Evolutionary conservation across 768 basidiomycete species (phyloP), one percentile per base, ranked within the genome.

Genomic region (Leccinum rimulosum): DNA sequence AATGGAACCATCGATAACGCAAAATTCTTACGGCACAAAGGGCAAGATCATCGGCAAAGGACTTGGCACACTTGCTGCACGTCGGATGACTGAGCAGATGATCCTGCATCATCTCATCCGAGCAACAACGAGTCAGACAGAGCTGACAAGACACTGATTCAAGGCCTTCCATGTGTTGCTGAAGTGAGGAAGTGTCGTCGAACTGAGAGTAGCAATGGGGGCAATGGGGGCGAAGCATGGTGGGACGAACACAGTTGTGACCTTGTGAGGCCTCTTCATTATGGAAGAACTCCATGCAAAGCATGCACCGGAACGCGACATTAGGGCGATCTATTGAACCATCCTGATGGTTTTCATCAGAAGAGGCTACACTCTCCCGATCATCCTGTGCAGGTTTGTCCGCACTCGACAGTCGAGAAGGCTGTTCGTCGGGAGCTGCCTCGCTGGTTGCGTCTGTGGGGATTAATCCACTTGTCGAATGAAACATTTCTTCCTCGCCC

Each of bases 91-190:
- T 28, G 28, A 68, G 55, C 0, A 68, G 12, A 58, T 71, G 70
- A 33, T 72, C 68, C 19, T 68, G 60, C 28, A 72, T n/a, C 55
- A 67, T 64, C 55, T 65, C 64, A 10, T 64, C 52, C 28, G 68
- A 70, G 50, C 70, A 71, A 49, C 59, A 67, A 28, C 56, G 55
- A 64, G 51, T 45, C 43, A 10, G 38, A 45, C 70, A 71, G 31
- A 66, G 47, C 33, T 62, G 61, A 52, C 70, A 71, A 8, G 59
- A 57, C 40, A 72, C 59, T 14, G 43, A 19, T 11, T 52, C 33
- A 11, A 57, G 58, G 10, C 52, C 53, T 43, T 62, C 55, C 50
- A 70, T 7, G 33, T 71, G 70, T 27, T 65, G 11, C 45, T 61
- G 61, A 30, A 71, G 61, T 14, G 31, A 55, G 4, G 25, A 4